Evolutionary conservation across 768 basidiomycete species (phyloP).

Genomic region (Candolleomyces aberdarensis): DNA sequence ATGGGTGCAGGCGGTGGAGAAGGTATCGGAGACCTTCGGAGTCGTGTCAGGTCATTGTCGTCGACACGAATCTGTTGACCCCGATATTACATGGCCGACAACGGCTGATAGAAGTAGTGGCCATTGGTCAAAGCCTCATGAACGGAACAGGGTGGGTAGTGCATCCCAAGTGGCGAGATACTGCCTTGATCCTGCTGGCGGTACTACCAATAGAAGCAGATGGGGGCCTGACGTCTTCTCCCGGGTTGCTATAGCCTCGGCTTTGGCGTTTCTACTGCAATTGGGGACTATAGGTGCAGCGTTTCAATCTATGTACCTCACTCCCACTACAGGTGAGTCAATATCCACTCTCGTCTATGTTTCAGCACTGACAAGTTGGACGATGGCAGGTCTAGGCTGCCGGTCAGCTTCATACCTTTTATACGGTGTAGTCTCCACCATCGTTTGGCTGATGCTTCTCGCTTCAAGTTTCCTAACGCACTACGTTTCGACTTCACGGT

Average conservation of each 20-base stretch:
- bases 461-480: conserved; percentile 26
- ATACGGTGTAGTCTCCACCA: conserved; percentile 28
- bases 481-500: conserved; percentile 9
- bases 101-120: not conserved
- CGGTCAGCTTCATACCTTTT: conserved; percentile 27
- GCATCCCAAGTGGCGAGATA: not conserved
- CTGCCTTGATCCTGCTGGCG: not conserved
- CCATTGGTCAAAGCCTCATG: not conserved
- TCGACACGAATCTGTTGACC: conserved; percentile 4
- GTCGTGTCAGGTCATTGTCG: conserved; percentile 5
- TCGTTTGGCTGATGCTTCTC: conserved; percentile 28
- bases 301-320: conserved; percentile 16
- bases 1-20: conserved; percentile 14
- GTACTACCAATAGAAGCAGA: not conserved
- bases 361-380: not conserved
- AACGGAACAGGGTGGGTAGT: not conserved
- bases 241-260: conserved; percentile 10
- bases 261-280: conserved; percentile 16
- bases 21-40: conserved; percentile 11
- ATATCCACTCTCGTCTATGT: not conserved
- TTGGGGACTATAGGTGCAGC: conserved; percentile 25
- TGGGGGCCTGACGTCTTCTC: conserved; percentile 11
- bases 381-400: conserved; percentile 27
- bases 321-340: conserved; percentile 19
- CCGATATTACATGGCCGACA: not conserved